These are phyloP conservation scores for Hypoxylon sp. DNA, from an alignment of 2,329 filamentous ascomycete species.

Conservation along the genomic window DNA sequence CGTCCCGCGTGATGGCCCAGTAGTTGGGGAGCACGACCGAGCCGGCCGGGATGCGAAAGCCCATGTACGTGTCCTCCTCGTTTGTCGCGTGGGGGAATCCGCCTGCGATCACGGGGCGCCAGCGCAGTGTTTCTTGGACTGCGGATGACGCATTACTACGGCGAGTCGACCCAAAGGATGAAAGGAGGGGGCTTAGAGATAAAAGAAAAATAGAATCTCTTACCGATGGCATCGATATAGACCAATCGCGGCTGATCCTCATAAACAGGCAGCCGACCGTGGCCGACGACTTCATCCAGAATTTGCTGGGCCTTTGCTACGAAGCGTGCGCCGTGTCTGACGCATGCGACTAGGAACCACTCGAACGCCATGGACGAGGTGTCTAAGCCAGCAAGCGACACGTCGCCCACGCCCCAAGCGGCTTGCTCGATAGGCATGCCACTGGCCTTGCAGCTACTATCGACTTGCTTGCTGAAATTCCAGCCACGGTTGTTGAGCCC, in stretches of 20 bases:
- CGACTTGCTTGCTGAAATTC: conserved; percentile 51
- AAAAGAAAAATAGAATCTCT: neutral
- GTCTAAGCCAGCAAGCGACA: conserved; percentile 50
- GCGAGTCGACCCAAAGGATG: too few species aligned
- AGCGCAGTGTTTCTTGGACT: conserved; percentile 58
- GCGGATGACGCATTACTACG: neutral
- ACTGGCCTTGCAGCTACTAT: conserved; percentile 32
- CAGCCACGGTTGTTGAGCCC: conserved; percentile 42
- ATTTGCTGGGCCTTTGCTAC: conserved; percentile 55
- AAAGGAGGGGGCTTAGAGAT: too few species aligned
- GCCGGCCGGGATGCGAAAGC: conserved; percentile 57
- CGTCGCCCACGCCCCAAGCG: conserved; percentile 51
- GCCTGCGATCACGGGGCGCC: conserved; percentile 55
- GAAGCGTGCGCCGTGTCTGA: conserved; percentile 39
- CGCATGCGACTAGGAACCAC: conserved; percentile 51
- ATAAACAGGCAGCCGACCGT: conserved; percentile 54
- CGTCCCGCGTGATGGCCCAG: conserved; percentile 55
- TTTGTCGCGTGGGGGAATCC: conserved; percentile 56
- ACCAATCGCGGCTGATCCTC: conserved; percentile 54
- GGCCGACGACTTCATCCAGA: conserved; percentile 57
- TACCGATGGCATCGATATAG: conserved; percentile 56
- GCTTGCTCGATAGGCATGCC: conserved; percentile 49
- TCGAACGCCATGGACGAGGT: conserved; percentile 48
- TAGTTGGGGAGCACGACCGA: conserved; percentile 58
- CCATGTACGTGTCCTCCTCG: conserved; percentile 51